Percentiles rank a stretch among this genome's conserved stretches.
phyloP scores from a whole-genome alignment of 768 basidiomycete genomes.

The Tricholoma terreum region DNA sequence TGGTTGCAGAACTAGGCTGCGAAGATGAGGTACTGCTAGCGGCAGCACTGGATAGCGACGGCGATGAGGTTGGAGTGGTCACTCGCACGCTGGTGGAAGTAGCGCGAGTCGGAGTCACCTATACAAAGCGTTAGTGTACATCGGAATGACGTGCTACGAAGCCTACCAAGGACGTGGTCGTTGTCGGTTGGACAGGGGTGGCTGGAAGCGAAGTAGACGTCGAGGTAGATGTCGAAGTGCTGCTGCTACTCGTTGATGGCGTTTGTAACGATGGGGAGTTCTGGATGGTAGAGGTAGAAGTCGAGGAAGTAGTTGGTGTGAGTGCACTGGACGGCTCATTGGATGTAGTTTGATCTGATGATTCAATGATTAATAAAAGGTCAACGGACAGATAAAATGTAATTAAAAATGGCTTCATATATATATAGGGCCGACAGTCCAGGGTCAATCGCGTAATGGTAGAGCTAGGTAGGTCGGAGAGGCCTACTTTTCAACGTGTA shows the following conservation, averaged over 20 bases:
- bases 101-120: background rate
- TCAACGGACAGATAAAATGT: background rate
- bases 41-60: constrained; percentile 11
- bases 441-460: too few species aligned
- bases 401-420: background rate
- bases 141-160: background rate
- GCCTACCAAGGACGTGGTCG: background rate
- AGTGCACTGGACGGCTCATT: background rate
- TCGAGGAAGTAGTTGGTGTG: constrained; percentile 1
- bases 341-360: background rate
- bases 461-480: background rate
- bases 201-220: background rate
- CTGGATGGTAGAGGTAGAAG: background rate
- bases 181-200: background rate
- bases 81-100: background rate
- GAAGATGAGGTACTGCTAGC: constrained; percentile 15
- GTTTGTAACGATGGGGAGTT: background rate
- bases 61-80: background rate
- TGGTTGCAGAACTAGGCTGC: constrained; percentile 13
- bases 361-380: background rate
- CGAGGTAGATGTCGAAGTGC: background rate
- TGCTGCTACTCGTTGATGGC: background rate
- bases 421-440: too few species aligned
- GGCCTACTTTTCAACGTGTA: background rate
- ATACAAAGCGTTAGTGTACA: background rate